Evolutionary conservation across 2,329 filamentous ascomycete genomes (phyloP), one percentile per base, ranked within the genome.

Genomic region (Tolypocladium tundrense): DNA sequence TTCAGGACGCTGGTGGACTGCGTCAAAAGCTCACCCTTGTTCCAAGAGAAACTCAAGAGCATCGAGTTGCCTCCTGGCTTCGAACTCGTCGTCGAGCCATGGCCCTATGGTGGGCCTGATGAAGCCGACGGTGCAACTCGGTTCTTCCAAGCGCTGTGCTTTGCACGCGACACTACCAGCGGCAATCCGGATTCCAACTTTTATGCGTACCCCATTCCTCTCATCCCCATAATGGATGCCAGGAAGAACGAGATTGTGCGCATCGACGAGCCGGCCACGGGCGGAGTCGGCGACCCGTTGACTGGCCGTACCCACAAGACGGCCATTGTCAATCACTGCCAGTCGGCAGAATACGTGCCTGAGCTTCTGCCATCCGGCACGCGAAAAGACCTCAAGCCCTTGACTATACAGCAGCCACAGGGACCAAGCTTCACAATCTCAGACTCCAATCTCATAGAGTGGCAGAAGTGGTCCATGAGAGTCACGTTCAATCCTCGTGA

Each of bases 401-500:
- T 87, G 63, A 82, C 84, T 7, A 66, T 75, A 1, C 59, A 67
- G 16, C 73, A 75, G 58, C 72, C 73, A 0, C 64, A 72, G 1
- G 72, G 73, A 0, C 70, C 72, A 0, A 73, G 70, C 24, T 75
- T 73, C 57, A 61, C 70, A 2, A 75, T 88, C 13, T 52, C 58
- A 0, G 72, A 73, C 56, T 68, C 75, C 56, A 75, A 75, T 60
- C 63, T 71, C 2, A 66, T 83, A 1, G 65, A 75, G 54, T 86
- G 83, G 83, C 81, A 86, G 67, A 84, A 87, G 66, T 89, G 86
- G 86, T 76, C 79, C 1, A 83, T 91, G 71, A 75, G 86, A 35
- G 80, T 91, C 5, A 80, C 80, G 7, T 90, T 88, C 73, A 89
- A 88, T 74, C 79, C 81, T 39, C 77, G 87, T 3, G 88, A 90